These are phyloP conservation scores for Neurospora tetraspora DNA, from an alignment of 495 filamentous ascomycete species.

Conservation along the genomic window DNA sequence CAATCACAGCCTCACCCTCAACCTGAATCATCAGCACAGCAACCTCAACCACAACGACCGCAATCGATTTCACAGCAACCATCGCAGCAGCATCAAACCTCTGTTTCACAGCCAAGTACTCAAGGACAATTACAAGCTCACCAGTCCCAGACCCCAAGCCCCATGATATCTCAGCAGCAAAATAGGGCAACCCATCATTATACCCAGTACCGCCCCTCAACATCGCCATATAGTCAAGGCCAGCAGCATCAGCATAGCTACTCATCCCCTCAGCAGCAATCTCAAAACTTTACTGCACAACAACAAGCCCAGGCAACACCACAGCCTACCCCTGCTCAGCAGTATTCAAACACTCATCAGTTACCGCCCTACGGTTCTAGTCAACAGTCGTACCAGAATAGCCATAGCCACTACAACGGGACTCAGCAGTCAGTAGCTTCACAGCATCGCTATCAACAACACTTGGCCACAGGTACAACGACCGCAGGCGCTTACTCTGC, in stretches of 20 bases:
- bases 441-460: conserved; percentile 34
- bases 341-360: conserved; percentile 14
- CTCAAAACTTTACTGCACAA: conserved; percentile 4
- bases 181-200: conserved; percentile 11
- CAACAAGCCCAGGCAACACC: background rate
- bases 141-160: conserved; percentile 7
- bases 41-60: conserved; percentile 16
- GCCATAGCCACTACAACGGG: conserved; percentile 21
- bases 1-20: conserved; percentile 12
- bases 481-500: conserved; percentile 27
- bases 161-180: conserved; percentile 11
- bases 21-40: conserved; percentile 9
- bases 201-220: conserved; percentile 13
- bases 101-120: background rate
- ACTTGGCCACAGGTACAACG: conserved; percentile 27
- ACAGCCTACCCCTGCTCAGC: conserved; percentile 12
- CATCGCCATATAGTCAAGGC: conserved; percentile 10
- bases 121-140: background rate
- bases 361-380: conserved; percentile 11
- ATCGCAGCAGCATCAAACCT: background rate
- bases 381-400: conserved; percentile 14
- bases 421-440: conserved; percentile 17
- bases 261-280: conserved; percentile 11
- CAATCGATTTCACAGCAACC: conserved; percentile 5
- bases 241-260: conserved; percentile 15